Evolutionary conservation across 2,329 filamentous ascomycete genomes (phyloP).

Genomic region (Leptographium flavum): DNA sequence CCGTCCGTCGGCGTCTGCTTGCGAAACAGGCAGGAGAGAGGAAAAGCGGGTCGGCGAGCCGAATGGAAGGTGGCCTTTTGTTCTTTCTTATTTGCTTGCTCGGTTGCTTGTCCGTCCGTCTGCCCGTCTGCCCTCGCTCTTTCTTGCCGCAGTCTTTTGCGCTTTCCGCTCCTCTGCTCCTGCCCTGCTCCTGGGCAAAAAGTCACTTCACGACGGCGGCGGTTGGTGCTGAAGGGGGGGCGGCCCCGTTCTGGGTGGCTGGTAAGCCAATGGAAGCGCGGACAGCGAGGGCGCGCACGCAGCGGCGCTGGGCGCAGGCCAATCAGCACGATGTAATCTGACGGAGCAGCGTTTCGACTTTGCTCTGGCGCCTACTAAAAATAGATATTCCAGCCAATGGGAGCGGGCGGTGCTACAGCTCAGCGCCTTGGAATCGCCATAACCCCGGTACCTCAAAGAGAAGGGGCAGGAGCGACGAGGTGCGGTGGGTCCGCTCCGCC

Average conservation of each 20-base stretch:
- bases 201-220: background rate
- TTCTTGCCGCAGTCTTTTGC: too few species aligned
- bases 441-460: background rate
- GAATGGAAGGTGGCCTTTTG: background rate
- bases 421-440: background rate
- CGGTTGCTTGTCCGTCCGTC: too few species aligned
- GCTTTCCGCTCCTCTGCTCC: too few species aligned
- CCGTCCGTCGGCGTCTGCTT: background rate
- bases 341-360: conserved; percentile 10
- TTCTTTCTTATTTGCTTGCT: background rate
- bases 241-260: background rate
- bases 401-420: background rate
- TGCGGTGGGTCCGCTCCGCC: background rate
- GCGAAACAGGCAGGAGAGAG: conserved; percentile 5
- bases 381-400: conserved; percentile 11
- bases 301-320: background rate
- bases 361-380: conserved; percentile 13
- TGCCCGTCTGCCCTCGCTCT: too few species aligned
- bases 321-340: conserved; percentile 6
- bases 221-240: background rate
- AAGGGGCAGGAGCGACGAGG: too few species aligned
- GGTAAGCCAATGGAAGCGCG: background rate
- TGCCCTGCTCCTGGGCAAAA: background rate
- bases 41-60: conserved; percentile 3
- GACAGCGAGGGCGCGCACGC: background rate